phyloP scores from a whole-genome alignment of 352 stramenopile genomes.

The Phytopythium vexans region DNA sequence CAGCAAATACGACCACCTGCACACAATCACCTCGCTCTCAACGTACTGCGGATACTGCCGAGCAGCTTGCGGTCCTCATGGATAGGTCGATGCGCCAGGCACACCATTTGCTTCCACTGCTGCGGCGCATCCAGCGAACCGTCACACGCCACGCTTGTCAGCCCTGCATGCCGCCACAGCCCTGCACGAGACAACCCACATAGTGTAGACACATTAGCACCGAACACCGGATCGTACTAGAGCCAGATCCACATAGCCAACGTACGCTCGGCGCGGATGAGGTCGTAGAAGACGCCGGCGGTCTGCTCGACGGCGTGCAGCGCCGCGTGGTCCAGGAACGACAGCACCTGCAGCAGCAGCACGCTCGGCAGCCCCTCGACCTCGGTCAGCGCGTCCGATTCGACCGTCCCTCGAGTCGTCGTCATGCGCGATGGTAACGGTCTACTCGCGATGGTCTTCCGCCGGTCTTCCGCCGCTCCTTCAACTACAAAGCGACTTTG shows the following conservation, averaged over 20 bases:
- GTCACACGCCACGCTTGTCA: slow-evolving; percentile 22
- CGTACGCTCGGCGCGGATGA: slow-evolving; percentile 40
- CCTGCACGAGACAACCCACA: slow-evolving; percentile 19
- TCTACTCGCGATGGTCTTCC: no score
- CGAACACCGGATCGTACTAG: slow-evolving; percentile 5
- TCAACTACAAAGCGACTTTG: no score
- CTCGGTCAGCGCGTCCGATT: no score
- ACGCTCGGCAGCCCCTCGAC: slow-evolving; percentile 37
- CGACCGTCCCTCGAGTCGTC: no score
- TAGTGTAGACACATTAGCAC: slow-evolving; percentile 7
- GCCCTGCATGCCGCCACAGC: slow-evolving; percentile 34
- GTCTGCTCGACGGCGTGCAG: slow-evolving; percentile 51
- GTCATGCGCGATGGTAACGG: no score
- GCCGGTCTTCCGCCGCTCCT: no score
- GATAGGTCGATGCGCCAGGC: slow-evolving; percentile 30
- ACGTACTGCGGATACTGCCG: slow-evolving; percentile 22
- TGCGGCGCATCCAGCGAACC: slow-evolving; percentile 6
- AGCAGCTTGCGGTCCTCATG: slow-evolving; percentile 39
- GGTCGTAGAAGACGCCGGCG: slow-evolving; percentile 21
- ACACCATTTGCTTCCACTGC: slow-evolving; percentile 51
- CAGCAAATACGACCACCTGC: neutral
- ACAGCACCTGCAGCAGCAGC: slow-evolving; percentile 43
- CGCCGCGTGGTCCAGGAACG: slow-evolving; percentile 47
- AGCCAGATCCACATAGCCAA: slow-evolving; percentile 2
- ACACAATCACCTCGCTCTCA: neutral